Evolutionary conservation across 345 rosid species (phyloP), one percentile per base, ranked within the genome.

Genomic region (Eucalyptus tenuipes): DNA sequence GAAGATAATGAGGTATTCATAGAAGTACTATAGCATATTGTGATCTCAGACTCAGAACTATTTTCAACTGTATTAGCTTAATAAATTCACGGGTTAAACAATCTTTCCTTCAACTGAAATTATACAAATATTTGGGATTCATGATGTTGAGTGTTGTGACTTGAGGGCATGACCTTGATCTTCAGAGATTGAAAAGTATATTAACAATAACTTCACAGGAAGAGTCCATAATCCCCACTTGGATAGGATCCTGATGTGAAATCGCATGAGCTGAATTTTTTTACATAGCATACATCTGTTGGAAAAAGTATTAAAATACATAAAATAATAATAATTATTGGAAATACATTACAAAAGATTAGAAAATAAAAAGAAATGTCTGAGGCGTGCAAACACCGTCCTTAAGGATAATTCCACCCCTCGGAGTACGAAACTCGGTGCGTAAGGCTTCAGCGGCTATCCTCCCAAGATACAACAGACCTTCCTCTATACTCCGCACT

Each of bases 121-220:
- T 25, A 61, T 61, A 3, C 4, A 8, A 29, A 59, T 59, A 8
- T 59, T 59, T 59, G 68, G 31, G 31, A 59, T 61, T 61, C 4
- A 3, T 29, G 33, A 61, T 61, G 33, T 61, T 61, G 68, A 27
- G 31, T 12, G 8, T 29, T 31, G 13, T 13, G 31, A 61, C 68
- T 61, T 8, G 4, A 61, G 31, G 68, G 68, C 68, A 61, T 61
- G 68, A 27, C 68, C 68, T 61, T 61, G 68, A 16, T 61, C 16
- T 61, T 13, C 27, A 29, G 68, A 61, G 66, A 25, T 59, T 11
- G 66, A 59, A 59, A 27, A 59, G 66, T 59, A 59, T 25, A 12
- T 27, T 13, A 59, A 59, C 9, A 5, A 59, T 59, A 93, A 93
- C 94, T 96, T 94, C 40, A 40, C 40, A 40, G 3, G 40, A n/a